These are phyloP conservation scores for Aspergillus campestris DNA, from an alignment of 495 filamentous ascomycete genomes.

Conservation along the genomic window DNA sequence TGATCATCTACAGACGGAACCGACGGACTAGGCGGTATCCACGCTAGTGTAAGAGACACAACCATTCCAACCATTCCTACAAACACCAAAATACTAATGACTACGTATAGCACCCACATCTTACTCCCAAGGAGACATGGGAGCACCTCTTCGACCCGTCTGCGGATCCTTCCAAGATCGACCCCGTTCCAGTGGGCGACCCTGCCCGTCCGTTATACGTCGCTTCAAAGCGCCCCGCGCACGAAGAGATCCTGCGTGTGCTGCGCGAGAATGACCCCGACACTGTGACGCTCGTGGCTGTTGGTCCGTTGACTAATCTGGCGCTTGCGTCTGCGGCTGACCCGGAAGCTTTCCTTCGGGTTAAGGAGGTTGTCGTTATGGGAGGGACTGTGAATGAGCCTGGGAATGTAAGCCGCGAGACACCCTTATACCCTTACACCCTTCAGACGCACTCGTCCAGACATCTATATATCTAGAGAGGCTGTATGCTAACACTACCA, in stretches of 20 bases:
- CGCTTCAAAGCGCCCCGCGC: slow-evolving; percentile 60
- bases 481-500: slow-evolving; percentile 1
- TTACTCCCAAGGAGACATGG: slow-evolving; percentile 79
- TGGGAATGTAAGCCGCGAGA: slow-evolving; percentile 66
- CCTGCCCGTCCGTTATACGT: slow-evolving; percentile 49
- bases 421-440: too few relatives aligned
- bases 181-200: slow-evolving; percentile 25
- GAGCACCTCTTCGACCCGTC: slow-evolving; percentile 62
- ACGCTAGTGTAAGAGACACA: slow-evolving; percentile 53
- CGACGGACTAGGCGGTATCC: slow-evolving; percentile 89
- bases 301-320: slow-evolving; percentile 87
- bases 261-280: slow-evolving; percentile 69
- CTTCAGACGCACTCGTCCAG: not conserved
- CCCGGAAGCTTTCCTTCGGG: slow-evolving; percentile 75
- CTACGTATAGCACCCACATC: slow-evolving; percentile 65
- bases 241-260: slow-evolving; percentile 77
- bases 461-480: not conserved
- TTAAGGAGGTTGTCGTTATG: slow-evolving; percentile 94
- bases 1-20: slow-evolving; percentile 57
- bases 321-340: slow-evolving; percentile 81
- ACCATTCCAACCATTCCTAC: not conserved
- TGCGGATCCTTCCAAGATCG: slow-evolving; percentile 26
- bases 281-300: slow-evolving; percentile 79
- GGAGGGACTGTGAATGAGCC: slow-evolving; percentile 71
- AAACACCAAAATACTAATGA: slow-evolving; percentile 4